These are phyloP conservation scores for Ogataea salicorniae DNA, from an alignment of 805 yeast genomes.

Conservation along the genomic window DNA sequence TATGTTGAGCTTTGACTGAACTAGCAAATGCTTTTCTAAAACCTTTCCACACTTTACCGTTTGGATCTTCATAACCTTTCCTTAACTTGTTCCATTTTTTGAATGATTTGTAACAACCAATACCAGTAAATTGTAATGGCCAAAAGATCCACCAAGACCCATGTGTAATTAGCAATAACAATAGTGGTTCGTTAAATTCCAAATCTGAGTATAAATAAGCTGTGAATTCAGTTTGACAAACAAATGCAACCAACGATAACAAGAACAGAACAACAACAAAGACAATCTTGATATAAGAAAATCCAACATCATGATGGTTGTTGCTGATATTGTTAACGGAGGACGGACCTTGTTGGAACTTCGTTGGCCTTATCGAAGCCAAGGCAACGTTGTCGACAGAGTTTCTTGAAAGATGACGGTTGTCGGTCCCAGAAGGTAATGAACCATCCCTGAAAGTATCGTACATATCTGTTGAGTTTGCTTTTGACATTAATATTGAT, in stretches of 20 bases:
- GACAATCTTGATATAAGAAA: conserved; percentile 33
- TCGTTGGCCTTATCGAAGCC: neutral
- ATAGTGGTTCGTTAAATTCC: conserved; percentile 63
- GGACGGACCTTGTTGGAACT: neutral
- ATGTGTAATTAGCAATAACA: conserved; percentile 65
- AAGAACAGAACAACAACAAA: conserved; percentile 44
- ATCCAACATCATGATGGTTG: conserved; percentile 18
- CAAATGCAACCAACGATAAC: conserved; percentile 55
- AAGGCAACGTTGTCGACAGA: too few species aligned
- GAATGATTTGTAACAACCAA: conserved; percentile 43
- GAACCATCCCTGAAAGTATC: neutral
- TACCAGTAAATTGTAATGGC: conserved; percentile 56
- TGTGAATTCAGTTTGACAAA: conserved; percentile 76
- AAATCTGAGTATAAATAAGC: conserved; percentile 54
- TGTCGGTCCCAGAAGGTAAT: neutral
- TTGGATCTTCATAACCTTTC: conserved; percentile 15
- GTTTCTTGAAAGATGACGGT: neutral
- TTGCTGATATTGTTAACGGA: neutral
- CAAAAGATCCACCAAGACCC: conserved; percentile 71
- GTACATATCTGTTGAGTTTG: too few species aligned
- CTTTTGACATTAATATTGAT: neutral
- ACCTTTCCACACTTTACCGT: conserved; percentile 30
- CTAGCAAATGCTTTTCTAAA: conserved; percentile 28
- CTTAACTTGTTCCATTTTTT: conserved; percentile 21
- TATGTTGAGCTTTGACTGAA: conserved; percentile 39